Conservation (phyloP, 1,284 basidiomycete species). For the Sporisorium iseilematis-ciliati region DNA sequence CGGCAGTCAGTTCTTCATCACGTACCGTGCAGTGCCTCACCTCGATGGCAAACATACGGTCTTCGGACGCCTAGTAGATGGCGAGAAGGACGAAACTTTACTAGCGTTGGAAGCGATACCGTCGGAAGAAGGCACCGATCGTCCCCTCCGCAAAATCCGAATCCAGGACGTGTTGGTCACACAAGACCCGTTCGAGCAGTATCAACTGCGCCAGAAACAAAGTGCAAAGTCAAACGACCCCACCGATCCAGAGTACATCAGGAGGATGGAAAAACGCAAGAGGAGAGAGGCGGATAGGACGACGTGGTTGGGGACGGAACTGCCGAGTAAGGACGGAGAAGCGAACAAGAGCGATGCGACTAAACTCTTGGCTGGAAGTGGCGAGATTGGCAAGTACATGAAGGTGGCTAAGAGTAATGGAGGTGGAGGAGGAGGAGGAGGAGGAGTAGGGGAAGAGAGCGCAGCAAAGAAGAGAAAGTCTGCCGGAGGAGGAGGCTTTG, state of each 20-base stretch:
- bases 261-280: constrained; percentile 57
- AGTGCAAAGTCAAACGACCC: constrained; percentile 42
- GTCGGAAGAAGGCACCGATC: constrained; percentile 84
- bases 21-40: constrained; percentile 76
- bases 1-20: constrained; percentile 64
- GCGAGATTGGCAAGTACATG: constrained; percentile 44
- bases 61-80: constrained; percentile 91
- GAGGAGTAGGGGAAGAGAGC: neutral
- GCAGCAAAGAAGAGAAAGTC: constrained; percentile 25
- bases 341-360: neutral
- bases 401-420: neutral
- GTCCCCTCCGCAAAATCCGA: constrained; percentile 83
- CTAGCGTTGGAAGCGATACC: constrained; percentile 84
- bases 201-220: constrained; percentile 40
- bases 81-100: constrained; percentile 81
- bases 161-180: constrained; percentile 69
- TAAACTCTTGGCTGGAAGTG: constrained; percentile 7
- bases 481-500: constrained; percentile 47
- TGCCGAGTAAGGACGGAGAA: neutral
- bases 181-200: constrained; percentile 63
- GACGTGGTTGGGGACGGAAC: constrained; percentile 61
- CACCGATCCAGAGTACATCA: constrained; percentile 43
- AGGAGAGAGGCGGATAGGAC: constrained; percentile 63
- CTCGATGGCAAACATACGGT: constrained; percentile 85
- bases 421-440: neutral